These are phyloP conservation scores for Zalaria obscura DNA, from an alignment of 2,329 filamentous ascomycete genomes.

Conservation along the genomic window DNA sequence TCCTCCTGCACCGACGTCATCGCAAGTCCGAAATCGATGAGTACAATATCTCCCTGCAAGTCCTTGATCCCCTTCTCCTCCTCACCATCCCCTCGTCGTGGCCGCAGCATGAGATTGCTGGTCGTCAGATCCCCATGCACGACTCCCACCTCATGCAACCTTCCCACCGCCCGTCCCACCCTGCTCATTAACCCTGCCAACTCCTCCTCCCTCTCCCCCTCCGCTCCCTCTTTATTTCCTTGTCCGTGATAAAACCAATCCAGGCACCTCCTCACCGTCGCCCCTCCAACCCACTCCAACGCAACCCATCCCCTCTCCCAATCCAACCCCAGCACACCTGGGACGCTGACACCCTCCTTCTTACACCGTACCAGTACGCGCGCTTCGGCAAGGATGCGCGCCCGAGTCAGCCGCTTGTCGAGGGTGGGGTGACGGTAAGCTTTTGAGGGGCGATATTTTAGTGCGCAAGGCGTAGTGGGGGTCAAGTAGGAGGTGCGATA, in stretches of 20 bases:
- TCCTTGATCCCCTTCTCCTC: conserved; percentile 1
- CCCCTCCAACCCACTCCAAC: conserved; percentile 72
- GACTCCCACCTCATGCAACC: conserved; percentile 68
- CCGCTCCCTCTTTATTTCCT: conserved; percentile 15
- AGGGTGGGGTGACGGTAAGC: conserved; percentile 83
- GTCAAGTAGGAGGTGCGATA: conserved; percentile 74
- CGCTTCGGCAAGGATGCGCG: conserved; percentile 79
- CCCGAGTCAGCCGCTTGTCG: conserved; percentile 72
- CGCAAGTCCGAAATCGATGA: conserved; percentile 92
- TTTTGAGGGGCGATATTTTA: conserved; percentile 87
- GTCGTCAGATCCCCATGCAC: conserved; percentile 94
- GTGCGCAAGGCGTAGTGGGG: conserved; percentile 53
- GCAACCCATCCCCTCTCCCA: conserved; percentile 56
- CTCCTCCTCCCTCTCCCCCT: conserved; percentile 9
- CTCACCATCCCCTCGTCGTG: conserved; percentile 9
- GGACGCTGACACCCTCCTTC: conserved; percentile 67
- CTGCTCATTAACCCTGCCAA: conserved; percentile 16
- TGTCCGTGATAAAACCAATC: conserved; percentile 40
- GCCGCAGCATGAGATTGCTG: conserved; percentile 81
- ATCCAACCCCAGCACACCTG: conserved; percentile 59
- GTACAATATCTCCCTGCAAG: conserved; percentile 59
- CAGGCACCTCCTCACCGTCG: conserved; percentile 52
- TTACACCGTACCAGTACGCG: conserved; percentile 68
- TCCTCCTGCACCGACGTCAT: conserved; percentile 72
- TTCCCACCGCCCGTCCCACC: conserved; percentile 19